Base-by-base conservation (phyloP, 208 protist species). In the Angomonas ambiguus region DNA sequence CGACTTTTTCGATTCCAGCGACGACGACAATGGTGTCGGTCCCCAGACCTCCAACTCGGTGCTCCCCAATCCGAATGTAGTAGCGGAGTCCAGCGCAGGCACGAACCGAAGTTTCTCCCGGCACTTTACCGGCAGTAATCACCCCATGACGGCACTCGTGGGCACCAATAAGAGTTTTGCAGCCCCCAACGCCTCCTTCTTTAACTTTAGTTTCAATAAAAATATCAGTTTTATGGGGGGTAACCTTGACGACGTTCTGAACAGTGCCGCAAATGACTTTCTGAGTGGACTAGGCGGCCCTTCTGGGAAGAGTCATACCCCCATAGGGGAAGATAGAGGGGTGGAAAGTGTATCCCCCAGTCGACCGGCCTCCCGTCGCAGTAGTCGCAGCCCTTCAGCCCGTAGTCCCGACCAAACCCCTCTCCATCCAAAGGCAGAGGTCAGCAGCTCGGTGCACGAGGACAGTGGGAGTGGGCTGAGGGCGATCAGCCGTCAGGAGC, bases 251-350 rank as follows among this genome's bases (percentile, higher is more conserved):
- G 74, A 81, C 51, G 75, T 76, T 10, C 78, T 88, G 20, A 73
- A 72, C 61, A 75, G 72, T 65, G 82, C 77, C 2, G 82, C 82
- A 5, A 88, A 85, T 72, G 82, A 85, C 59, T 80, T 84, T 45
- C 51, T 88, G 22, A 65, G 62, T 63, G 74, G 63, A 48, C 63
- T 87, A 22, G 55, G 53, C 27, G 62, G 34, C 30, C 41, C 3
- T 5, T 25, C 24, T 3, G 25, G 6, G 53, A 59, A 30, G 25
- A 16, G 28, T 13, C 22, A 22, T 3, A 16, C 53, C 28, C 11
- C 53, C 28, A 35, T 28, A 10, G 24, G 20, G 16, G 20, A 30
- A 20, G 24, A 20, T 5, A 20, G 49, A 55, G 49, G 18, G 49
- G 20, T 28, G 49, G 49, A 20, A 18, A 30, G 53, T 16, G 53